phyloP scores from a whole-genome alignment of 257 asterid genomes.

The Fraxinus excelsior region DNA sequence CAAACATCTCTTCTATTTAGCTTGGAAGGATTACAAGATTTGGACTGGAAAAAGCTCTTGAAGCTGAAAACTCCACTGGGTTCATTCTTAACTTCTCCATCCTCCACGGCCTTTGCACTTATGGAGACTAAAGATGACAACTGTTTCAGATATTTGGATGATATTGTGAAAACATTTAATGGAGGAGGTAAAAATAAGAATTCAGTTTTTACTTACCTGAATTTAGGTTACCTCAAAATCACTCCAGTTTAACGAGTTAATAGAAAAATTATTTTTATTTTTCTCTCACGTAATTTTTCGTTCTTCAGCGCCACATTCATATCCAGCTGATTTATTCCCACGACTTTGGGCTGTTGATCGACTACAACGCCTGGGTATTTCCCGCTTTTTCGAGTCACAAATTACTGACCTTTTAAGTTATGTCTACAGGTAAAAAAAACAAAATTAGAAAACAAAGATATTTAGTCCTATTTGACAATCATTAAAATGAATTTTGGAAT shows the following conservation, averaged over 20 bases:
- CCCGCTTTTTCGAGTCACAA: conserved; percentile 39
- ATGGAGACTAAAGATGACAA: conserved; percentile 41
- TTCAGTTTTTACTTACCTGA: neutral
- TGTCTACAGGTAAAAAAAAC: conserved; percentile 36
- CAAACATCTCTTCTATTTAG: conserved; percentile 42
- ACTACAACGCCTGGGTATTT: conserved; percentile 61
- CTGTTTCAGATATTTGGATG: conserved; percentile 30
- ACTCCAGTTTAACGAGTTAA: no score
- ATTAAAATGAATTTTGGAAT: no score
- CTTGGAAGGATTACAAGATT: conserved; percentile 46
- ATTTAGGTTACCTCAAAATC: neutral
- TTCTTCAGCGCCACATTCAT: conserved; percentile 44
- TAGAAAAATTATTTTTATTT: neutral
- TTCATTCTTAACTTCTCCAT: conserved; percentile 42
- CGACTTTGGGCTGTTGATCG: conserved; percentile 63
- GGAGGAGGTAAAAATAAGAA: conserved; percentile 43
- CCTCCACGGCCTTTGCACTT: conserved; percentile 46
- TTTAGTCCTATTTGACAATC: neutral
- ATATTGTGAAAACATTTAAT: conserved; percentile 26
- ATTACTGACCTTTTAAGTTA: conserved; percentile 36
- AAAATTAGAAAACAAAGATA: neutral
- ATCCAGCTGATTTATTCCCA: conserved; percentile 53
- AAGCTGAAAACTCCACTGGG: conserved; percentile 43
- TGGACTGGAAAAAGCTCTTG: conserved; percentile 47
- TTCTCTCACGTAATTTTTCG: neutral